These are phyloP conservation scores for Globisporangium polare DNA, from an alignment of 352 stramenopile genomes.

Conservation along the genomic window DNA sequence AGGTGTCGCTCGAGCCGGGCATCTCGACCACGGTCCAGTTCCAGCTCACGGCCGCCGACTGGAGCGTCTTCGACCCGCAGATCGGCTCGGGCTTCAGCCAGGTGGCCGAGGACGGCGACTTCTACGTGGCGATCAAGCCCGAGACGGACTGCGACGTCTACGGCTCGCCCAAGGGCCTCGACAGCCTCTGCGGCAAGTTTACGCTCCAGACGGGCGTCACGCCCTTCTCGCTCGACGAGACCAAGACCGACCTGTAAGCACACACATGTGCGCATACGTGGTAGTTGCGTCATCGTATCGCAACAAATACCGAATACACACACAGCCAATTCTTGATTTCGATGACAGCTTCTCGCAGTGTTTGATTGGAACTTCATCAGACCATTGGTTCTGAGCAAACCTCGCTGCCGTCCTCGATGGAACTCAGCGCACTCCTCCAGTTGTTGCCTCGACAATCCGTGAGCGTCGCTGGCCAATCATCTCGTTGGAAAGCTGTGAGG, in stretches of 20 bases:
- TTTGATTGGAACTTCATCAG: too few relatives aligned
- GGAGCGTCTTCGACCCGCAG: constrained; percentile 48
- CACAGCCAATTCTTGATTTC: too few relatives aligned
- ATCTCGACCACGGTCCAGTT: constrained; percentile 28
- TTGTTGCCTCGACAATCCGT: too few relatives aligned
- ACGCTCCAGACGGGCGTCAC: constrained; percentile 16
- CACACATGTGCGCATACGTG: not conserved
- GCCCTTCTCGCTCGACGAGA: constrained; percentile 10
- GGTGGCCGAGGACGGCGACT: constrained; percentile 45
- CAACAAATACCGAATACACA: not conserved
- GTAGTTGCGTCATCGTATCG: not conserved
- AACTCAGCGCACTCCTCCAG: too few relatives aligned
- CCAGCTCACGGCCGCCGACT: constrained; percentile 30
- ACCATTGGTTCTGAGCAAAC: too few relatives aligned
- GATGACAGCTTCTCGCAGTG: too few relatives aligned
- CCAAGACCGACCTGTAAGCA: constrained; percentile 3
- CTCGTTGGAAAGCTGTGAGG: not conserved
- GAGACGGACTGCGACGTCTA: constrained; percentile 49
- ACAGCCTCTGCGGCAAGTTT: constrained; percentile 37
- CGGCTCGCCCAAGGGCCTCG: constrained; percentile 16
- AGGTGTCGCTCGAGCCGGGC: constrained; percentile 59
- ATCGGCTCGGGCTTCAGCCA: constrained; percentile 48
- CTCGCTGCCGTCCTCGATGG: too few relatives aligned
- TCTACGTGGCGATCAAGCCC: constrained; percentile 52
- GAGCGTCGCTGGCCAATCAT: too few relatives aligned